phyloP scores from a whole-genome alignment of 441 rosid genomes.

The Syzygium malaccense region DNA sequence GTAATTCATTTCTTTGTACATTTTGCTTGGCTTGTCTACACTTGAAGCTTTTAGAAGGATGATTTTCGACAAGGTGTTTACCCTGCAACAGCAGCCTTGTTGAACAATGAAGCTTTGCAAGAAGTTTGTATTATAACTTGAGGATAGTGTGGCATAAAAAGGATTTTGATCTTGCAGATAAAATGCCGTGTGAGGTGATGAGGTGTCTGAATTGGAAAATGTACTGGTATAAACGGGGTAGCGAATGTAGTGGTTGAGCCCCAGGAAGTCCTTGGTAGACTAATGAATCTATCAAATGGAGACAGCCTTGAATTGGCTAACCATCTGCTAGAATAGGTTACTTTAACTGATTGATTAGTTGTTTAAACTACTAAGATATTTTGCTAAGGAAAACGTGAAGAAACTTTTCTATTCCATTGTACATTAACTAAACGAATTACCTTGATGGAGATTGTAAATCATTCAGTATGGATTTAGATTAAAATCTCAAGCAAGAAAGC shows the following conservation, averaged over 20 bases:
- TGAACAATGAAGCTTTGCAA: background rate
- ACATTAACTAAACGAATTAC: background rate
- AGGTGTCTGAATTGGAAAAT: background rate
- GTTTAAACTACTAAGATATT: background rate
- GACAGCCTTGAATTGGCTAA: background rate
- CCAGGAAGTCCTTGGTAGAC: background rate
- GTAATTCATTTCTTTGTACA: slow-evolving; percentile 23
- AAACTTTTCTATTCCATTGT: background rate
- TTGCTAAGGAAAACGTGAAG: background rate
- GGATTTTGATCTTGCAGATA: background rate
- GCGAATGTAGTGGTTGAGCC: background rate
- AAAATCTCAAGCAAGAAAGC: background rate
- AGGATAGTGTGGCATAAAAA: background rate
- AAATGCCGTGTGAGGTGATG: background rate
- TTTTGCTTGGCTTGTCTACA: background rate
- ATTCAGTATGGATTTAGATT: background rate
- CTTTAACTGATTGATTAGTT: background rate
- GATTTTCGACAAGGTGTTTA: background rate
- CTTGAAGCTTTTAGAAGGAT: background rate
- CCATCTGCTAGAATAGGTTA: background rate
- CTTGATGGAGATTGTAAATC: background rate
- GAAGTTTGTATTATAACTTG: background rate
- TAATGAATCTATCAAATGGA: background rate
- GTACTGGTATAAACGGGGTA: background rate
- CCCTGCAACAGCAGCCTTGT: background rate